Conservation (phyloP, 225 moss, liverwort and hornwort species). For the Physcomitrellopsis africana region DNA sequence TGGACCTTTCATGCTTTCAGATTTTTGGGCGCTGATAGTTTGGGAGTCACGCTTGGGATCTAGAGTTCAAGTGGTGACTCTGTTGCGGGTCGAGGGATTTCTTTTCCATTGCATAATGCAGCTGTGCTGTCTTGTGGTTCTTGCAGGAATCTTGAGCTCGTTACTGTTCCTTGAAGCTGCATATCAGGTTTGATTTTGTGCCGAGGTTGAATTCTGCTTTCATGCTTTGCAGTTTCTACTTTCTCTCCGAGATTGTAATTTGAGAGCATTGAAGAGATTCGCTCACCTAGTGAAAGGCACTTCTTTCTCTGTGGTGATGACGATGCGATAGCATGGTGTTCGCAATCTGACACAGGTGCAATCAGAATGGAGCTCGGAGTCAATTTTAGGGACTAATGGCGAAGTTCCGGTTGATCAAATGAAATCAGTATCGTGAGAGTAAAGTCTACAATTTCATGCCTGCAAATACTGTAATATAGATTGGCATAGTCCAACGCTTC, state of each 20-base stretch:
- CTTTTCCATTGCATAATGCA: conserved; percentile 2
- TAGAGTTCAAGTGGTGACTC: conserved; percentile 5
- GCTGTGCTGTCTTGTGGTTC: neutral
- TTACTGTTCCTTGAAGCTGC: neutral
- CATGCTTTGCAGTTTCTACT: neutral
- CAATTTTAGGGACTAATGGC: conserved; percentile 23
- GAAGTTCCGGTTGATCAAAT: neutral
- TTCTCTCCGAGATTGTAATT: conserved; percentile 13
- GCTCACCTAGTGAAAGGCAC: neutral
- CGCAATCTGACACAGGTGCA: conserved; percentile 16
- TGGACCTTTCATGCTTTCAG: conserved; percentile 7
- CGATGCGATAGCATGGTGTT: conserved; percentile 25
- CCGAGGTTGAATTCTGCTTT: neutral
- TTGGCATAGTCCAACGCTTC: conserved; percentile 33
- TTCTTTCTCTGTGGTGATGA: neutral
- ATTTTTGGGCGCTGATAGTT: neutral
- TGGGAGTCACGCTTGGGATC: neutral
- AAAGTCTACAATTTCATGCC: conserved; percentile 7
- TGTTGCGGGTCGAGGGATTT: too few species aligned
- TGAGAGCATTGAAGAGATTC: conserved; percentile 7
- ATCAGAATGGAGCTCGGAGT: conserved; percentile 24
- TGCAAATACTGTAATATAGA: neutral
- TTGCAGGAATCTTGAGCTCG: neutral
- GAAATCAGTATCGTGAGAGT: conserved; percentile 24
- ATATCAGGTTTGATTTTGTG: conserved; percentile 8